Evolutionary conservation across 176 grass and related monocot genomes (phyloP), one percentile per base, ranked within the genome.

Genomic region (Carex scoparia): DNA sequence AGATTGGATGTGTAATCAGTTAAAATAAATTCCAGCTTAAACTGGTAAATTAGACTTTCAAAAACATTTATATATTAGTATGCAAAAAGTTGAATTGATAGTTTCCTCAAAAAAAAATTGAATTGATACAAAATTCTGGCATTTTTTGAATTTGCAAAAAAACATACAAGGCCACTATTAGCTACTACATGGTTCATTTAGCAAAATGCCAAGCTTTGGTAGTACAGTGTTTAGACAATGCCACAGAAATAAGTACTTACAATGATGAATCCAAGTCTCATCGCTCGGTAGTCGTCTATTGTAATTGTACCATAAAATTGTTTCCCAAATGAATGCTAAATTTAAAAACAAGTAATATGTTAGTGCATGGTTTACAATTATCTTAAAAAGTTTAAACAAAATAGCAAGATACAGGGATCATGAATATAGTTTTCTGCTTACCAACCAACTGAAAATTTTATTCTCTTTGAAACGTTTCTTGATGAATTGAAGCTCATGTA

Each of bases 251-350:
- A 67, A 12, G 53, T 4, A 0, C 19, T 84, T 90, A 93, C 95
- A 91, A 92, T 90, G 74, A 98, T 81, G 37, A 98, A 98, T 14
- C 95, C 95, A 89, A 93, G 80, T 44, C 95, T 61, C 86, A 98
- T 80, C 42, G 93, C 92, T 63, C 85, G 86, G 78, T 95, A 94
- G 37, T 95, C 95, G 42, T 89, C 88, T 87, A 86, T 12, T 0
- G 85, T 93, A 18, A 98, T 48, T 1, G 93, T 79, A n/a, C 89
- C 88, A 86, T 90, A 94, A 76, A 98, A 92, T 85, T 98, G 95
- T 86, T 98, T 95, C 35, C 92, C 81, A 56, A 92, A 95, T 4
- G 93, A 89, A 66, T 89, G 83, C 95, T 98, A 61, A 84, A 85
- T 78, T 5, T 42, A 73, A 56, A 70, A 7, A 79, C 11, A 37